Evolutionary conservation across 208 protist species (phyloP).

Genomic region (Wallacemonas sp.): DNA sequence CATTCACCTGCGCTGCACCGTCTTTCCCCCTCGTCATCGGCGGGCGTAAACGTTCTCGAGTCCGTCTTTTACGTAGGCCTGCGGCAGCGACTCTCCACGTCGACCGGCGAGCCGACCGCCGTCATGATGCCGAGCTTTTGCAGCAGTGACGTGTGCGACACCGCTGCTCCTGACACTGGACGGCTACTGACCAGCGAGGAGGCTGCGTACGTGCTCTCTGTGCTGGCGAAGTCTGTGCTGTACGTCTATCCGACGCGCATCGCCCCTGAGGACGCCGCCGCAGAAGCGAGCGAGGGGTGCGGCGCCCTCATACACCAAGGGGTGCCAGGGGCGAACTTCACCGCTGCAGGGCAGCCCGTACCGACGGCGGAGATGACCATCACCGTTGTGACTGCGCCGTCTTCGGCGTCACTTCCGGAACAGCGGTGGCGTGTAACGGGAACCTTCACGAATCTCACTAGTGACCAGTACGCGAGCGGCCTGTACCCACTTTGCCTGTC

Average conservation of each 20-base stretch:
- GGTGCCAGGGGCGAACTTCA: neutral
- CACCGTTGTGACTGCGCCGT: neutral
- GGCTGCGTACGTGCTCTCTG: neutral
- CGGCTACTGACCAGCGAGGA: neutral
- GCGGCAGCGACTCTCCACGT: neutral
- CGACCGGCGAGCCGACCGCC: neutral
- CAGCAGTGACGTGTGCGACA: neutral
- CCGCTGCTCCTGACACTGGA: neutral
- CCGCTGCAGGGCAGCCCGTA: neutral
- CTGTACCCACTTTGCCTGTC: neutral
- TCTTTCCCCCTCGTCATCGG: neutral
- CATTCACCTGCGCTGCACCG: neutral
- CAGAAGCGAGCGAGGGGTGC: neutral
- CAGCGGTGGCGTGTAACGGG: neutral
- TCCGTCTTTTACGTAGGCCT: constrained; percentile 6
- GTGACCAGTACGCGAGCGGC: constrained; percentile 2
- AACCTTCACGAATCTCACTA: constrained; percentile 1
- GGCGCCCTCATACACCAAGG: too few relatives aligned
- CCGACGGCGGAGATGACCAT: constrained; percentile 1
- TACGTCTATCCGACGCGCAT: neutral
- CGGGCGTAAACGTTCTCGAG: neutral
- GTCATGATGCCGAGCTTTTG: constrained; percentile 10
- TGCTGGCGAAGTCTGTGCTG: neutral
- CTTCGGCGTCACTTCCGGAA: neutral
- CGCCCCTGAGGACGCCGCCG: neutral